Base-by-base conservation (phyloP, 768 basidiomycete species). In the Hypsizygus marmoreus region DNA sequence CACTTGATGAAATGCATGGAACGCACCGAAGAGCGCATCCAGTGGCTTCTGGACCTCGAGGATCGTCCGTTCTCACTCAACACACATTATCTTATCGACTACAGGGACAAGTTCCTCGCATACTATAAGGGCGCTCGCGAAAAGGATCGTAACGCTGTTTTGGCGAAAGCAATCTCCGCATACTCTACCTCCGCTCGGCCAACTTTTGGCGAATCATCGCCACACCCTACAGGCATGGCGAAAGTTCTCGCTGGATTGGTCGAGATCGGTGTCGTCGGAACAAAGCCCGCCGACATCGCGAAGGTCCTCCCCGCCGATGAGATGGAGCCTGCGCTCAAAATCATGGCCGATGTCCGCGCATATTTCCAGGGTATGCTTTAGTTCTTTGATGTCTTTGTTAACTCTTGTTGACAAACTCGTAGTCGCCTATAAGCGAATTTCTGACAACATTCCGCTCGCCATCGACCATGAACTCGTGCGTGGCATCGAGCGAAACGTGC, bases 311-410 rank as follows among this genome's bases (percentile, higher is more conserved):
- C 77, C 0, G 45, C 68, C 0, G 82, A 86, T 47, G 64, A 64
- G 2, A 74, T 72, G 69, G 82, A 81, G 28, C 72, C 76, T 0
- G 81, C 81, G 0, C 53, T 88, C 13, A 54, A 63, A 3, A 84
- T 88, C 54, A 88, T 89, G 84, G 83, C 84, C 0, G 76, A 81
- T 44, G 83, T 87, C 1, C 71, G 84, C 4, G 86, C 82, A 0
- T 88, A 88, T 52, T 88, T 88, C 61, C 83, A 88, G 72, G 86
- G 88, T 85, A 55, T 6, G 55, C 45, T n/a, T 23, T n/a, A 33
- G 9, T 28, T 26, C 22, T 30, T n/a, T 25, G 22, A 17, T 20
- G 35, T 12, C 37, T 17, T 19, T 47, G 17, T 22, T 11, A 35
- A 30, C 28, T 14, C 6, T 16, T 28, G 29, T 50, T 5, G n/a